Base-by-base conservation (phyloP, 352 stramenopile species). In the Phytophthora palmivora region DNA sequence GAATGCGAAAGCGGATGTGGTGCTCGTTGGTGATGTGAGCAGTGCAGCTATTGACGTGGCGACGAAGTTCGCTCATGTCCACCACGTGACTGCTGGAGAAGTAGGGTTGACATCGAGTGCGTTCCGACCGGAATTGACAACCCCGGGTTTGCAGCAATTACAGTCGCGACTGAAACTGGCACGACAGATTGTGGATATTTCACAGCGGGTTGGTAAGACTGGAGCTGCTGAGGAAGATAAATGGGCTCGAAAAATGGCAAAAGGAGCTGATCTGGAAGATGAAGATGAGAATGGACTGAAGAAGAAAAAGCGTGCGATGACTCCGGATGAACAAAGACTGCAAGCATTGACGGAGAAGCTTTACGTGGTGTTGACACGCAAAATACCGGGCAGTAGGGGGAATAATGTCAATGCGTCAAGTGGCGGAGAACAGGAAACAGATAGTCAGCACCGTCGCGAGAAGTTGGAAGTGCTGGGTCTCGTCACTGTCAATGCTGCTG, bases 301-400 rank as follows among this genome's bases (percentile, higher is more conserved):
- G 63, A 91, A 83, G 38, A 72, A 70, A 18, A 80, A 77, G 33
- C 69, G 68, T 10, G 56, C 45, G 7, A 54, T 78, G 57, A 83
- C 56, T 42, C 78, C 84, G 4, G 74, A 90, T 37, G 77, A 95
- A 54, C 86, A 93, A 61, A 82, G 82, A 28, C 66, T 95, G 50
- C 72, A 83, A 26, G 76, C 86, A 14, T 63, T 95, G 28, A 88
- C 68, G 11, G 77, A 93, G 48, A 92, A 92, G 48, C 70, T 95
- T 18, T 77, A 78, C 58, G 57, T 93, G 36, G 56, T 82, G 16
- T 54, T 95, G 2, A 77, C 77, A 11, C 69, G 61, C 10, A 74
- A 78, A 16, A 45, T 79, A 3, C 21, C 74, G 6, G 57, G 49
- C 21, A 28, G 22, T 15, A 43, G 71, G 37, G 9, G 24, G 21